These are phyloP conservation scores for Ophiostoma novo-ulmi DNA, from an alignment of 2,329 filamentous ascomycete genomes.

Conservation along the genomic window DNA sequence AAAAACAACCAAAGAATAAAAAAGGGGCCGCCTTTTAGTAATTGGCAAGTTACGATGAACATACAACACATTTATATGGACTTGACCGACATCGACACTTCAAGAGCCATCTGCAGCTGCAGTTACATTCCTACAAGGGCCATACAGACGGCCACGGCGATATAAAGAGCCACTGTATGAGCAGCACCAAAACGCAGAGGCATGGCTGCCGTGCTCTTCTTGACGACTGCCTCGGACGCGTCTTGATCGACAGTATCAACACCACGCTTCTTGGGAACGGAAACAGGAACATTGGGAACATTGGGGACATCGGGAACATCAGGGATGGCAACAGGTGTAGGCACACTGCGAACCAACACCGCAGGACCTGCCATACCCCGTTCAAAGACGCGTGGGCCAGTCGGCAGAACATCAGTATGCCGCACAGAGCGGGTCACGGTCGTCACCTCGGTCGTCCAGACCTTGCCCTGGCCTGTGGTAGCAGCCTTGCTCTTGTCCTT, in stretches of 20 bases:
- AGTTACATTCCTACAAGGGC: neutral
- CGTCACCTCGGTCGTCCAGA: neutral
- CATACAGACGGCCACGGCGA: constrained; percentile 2
- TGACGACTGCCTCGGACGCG: neutral
- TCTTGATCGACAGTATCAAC: neutral
- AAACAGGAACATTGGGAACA: neutral
- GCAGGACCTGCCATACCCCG: neutral
- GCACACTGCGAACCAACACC: neutral
- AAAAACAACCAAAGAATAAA: neutral
- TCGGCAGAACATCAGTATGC: constrained; percentile 3
- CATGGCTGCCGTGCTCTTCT: neutral
- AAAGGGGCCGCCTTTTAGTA: neutral
- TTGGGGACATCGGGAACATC: neutral
- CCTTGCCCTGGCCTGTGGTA: neutral
- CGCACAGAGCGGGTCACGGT: constrained; percentile 10
- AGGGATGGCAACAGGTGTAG: neutral
- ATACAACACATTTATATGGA: neutral
- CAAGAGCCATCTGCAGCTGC: neutral
- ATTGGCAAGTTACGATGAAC: neutral
- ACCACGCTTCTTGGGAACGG: neutral
- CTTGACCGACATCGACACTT: neutral
- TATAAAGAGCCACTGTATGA: neutral
- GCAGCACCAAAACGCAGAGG: neutral
- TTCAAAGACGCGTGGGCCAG: constrained; percentile 3
- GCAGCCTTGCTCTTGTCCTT: neutral